Evolutionary conservation across 2,329 filamentous ascomycete species (phyloP), one percentile per base, ranked within the genome.

Genomic region (Sarocladium brachiariae): DNA sequence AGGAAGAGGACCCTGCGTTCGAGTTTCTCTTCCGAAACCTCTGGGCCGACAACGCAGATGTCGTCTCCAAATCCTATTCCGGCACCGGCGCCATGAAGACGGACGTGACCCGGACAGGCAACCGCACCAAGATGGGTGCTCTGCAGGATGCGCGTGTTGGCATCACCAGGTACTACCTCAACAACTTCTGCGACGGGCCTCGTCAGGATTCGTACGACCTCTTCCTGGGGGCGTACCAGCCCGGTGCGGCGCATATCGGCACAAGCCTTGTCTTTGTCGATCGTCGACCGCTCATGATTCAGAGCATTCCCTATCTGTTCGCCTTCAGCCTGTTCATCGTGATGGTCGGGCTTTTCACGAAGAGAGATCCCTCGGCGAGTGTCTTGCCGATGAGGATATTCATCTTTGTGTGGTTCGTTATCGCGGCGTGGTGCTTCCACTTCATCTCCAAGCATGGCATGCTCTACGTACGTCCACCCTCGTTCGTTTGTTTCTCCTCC

Each of bases 71-170:
- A 58, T 85, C 89, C 0, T 99, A 99, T 68, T 93, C 93, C 1
- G 93, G 93, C 51, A 99, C 95, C 1, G 95, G 93, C 2, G 93
- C 93, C 49, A 81, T 99, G 72, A 99, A 99, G 78, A 99, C 93
- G 0, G 95, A 99, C 65, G 89, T 97, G 60, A 99, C 93, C 2
- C 85, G 93, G n/a, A 89, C 89, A 2, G 95, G 92, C 47, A 83
- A 87, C 61, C 83, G 95, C 50, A 99, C 93, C 25, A 89, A 85
- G 63, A 80, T 81, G 8, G 93, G 93, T 50, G 86, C 87, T 52
- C 70, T 96, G 47, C 88, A 93, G 63, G 93, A 99, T 66, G 75
- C 89, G 49, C 88, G 84, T 59, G 92, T 97, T 57, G 93, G 90
- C 35, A 73, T 95, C 56, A 95, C 88, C 6, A 81, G 93, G 55